These are phyloP conservation scores for rapeseed (Brassica napus) DNA, from an alignment of 345 rosid species.

Conservation along the genomic window Da-Ae NC_063446.1:65990001-65990500, in stretches of 20 bases:
- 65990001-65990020: neutral
- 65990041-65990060: neutral
- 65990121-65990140: neutral
- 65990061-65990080: neutral
- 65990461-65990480: neutral
- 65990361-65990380: neutral
- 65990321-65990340: neutral
- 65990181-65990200: neutral
- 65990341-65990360: neutral
- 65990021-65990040: neutral
- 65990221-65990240: neutral
- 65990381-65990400: neutral
- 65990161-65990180: neutral
- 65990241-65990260: neutral
- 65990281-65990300: neutral
- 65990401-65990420: neutral
- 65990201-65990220: neutral
- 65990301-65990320: neutral
- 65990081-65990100: neutral
- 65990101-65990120: neutral
- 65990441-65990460: neutral
- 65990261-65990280: neutral
- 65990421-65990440: neutral
- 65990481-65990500: neutral
- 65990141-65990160: neutral